Base-by-base conservation (phyloP, 495 filamentous ascomycete species). In the Hyphodiscus hymeniophilus region DNA sequence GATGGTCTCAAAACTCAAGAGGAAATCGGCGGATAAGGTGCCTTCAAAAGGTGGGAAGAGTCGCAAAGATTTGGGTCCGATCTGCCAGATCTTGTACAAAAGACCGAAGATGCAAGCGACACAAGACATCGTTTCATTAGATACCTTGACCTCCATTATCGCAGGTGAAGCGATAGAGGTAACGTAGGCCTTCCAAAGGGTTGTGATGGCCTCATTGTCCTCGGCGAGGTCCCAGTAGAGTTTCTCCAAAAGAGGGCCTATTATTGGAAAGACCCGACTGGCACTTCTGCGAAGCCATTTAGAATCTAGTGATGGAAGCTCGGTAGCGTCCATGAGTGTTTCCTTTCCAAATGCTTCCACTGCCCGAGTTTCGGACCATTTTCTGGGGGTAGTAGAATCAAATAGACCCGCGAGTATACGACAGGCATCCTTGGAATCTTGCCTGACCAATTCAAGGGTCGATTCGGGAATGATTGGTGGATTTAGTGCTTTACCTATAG, bases 121-220 rank as follows among this genome's bases (percentile, higher is more conserved):
- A 35, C 89, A 87, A 41, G 80, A 72, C 66, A 85, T 86, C 4
- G 85, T 82, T 47, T 97, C 89, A 18, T 74, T 74, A 0, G 87
- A 87, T 11, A 90, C 84, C 54, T 89, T 95, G 46, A 98, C 81
- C 60, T 98, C 92, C 64, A 94, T 92, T 35, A 74, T 81, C 5
- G 85, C 85, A 0, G 92, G 90, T 42, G 81, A 74, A 3, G 82
- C 80, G 24, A 96, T 63, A 6, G 86, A 79, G 11, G 66, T 75
- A 13, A 82, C 74, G 22, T 95, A 76, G 38, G 66, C 72, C 10
- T 64, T 61, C 91, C 92, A 96, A 33, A 91, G 69, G 10, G 63
- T 60, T 30, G 69, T 71, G 21, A 79, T 70, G 5, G 67, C 56
- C 5, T 69, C 69, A 13, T 75, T 66, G 3, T 70, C 62, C 5